A percentile compares a stretch with the other conserved stretches of the same genome.
Evolutionary conservation across 768 basidiomycete species (phyloP).

Genomic region (Kwoniella dejecticola): DNA sequence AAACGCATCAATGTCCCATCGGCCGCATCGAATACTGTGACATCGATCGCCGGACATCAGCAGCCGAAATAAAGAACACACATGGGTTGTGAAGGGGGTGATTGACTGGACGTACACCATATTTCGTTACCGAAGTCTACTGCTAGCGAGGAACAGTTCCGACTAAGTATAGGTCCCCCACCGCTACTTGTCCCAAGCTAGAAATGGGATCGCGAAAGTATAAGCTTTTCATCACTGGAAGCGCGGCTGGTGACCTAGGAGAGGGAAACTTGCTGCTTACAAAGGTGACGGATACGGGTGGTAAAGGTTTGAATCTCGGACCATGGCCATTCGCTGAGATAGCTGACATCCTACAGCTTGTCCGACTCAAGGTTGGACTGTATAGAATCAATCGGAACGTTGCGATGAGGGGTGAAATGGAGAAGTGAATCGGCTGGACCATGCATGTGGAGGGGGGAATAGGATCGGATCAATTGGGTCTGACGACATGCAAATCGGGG

Average conservation of each 20-base stretch:
- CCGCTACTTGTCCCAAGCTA: constrained; percentile 53
- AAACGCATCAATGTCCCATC: constrained; percentile 49
- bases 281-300: constrained; percentile 48
- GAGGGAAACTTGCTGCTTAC: constrained; percentile 29
- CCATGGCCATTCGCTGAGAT: background rate
- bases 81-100: no score
- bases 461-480: background rate
- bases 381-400: no score
- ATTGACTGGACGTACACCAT: constrained; percentile 52
- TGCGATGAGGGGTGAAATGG: no score
- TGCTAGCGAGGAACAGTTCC: constrained; percentile 52
- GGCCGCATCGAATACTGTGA: constrained; percentile 53
- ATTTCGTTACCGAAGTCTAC: constrained; percentile 50
- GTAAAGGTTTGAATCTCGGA: constrained; percentile 21
- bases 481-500: constrained; percentile 4
- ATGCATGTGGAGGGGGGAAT: constrained; percentile 2
- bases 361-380: no score
- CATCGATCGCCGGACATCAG: background rate
- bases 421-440: background rate
- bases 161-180: constrained; percentile 49
- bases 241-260: background rate
- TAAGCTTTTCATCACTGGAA: background rate
- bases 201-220: background rate
- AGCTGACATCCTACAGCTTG: no score
- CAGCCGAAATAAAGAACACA: no score